Evolutionary conservation across 179 eudicot species (phyloP), one percentile per base, ranked within the genome.

Genomic region (Vitellaria paradoxa): DNA sequence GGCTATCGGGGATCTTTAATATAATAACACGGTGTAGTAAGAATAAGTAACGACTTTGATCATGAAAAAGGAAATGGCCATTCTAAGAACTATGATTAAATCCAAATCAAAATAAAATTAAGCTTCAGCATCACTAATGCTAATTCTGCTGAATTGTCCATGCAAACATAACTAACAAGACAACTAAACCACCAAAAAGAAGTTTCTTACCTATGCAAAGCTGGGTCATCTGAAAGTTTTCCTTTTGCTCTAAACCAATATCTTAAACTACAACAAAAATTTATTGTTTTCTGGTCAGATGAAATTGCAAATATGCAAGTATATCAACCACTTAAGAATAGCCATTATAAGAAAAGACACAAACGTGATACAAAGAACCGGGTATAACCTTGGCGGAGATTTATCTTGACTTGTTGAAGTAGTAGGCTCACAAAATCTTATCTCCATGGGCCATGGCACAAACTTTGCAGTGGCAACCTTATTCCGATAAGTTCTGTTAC

Each of bases 181-280:
- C 9, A 8, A 24, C 6, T 24, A 45, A 70, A 52, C 20, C 8
- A 55, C 0, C 14, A 17, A 45, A 76, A 75, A 45, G 23, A 59
- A 49, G 50, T n/a, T 47, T 57, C 79, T 81, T 79, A 92, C 98
- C 97, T 87, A 81, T 93, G 98, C 87, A 93, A 82, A 86, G 97
- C 93, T 86, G 89, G 97, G 74, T 93, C 98, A 80, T 93, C 94
- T 57, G 98, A 90, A 74, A 93, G 87, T 77, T 76, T 87, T 80
- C 98, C 98, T 85, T 82, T 86, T 46, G 94, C 93, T 81, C 87
- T 89, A 81, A 93, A 90, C 98, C 98, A 93, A 83, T 87, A 93
- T 76, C 87, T 85, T 78, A 91, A 80, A 56, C 98, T 93, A 91
- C 81, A 89, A 74, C 37, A 64, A 30, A 30, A 30, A 30, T 30